These are phyloP conservation scores for Leptomonas seymouri DNA, from an alignment of 208 protist species.

Conservation along the genomic window DNA sequence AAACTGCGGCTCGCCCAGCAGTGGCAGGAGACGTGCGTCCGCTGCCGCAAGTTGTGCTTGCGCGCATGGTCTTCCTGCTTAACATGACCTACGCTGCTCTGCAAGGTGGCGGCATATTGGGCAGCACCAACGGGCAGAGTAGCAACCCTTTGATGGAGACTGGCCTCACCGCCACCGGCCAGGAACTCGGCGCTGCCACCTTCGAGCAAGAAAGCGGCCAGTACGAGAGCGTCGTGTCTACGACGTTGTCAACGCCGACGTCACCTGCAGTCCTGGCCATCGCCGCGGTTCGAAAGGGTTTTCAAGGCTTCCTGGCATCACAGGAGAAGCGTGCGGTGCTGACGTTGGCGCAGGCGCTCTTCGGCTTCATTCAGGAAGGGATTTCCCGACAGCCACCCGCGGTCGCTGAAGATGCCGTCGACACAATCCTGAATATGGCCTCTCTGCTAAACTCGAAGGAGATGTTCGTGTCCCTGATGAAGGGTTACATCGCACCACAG, in stretches of 20 bases:
- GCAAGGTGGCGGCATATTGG: neutral
- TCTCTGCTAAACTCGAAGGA: constrained; percentile 65
- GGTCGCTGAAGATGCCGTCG: constrained; percentile 38
- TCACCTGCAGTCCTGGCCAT: constrained; percentile 33
- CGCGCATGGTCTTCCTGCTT: constrained; percentile 38
- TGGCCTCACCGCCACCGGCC: constrained; percentile 21
- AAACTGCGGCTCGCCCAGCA: neutral
- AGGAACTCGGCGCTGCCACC: constrained; percentile 16
- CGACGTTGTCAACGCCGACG: constrained; percentile 25
- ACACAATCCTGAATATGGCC: constrained; percentile 75
- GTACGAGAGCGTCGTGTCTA: constrained; percentile 26
- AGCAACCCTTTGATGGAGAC: constrained; percentile 29
- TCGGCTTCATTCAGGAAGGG: constrained; percentile 37
- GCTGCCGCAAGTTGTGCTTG: constrained; percentile 34
- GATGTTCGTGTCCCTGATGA: constrained; percentile 60
- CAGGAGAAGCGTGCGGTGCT: constrained; percentile 46
- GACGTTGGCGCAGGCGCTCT: constrained; percentile 63
- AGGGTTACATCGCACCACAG: constrained; percentile 51
- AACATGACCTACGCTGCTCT: constrained; percentile 44
- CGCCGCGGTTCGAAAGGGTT: constrained; percentile 47
- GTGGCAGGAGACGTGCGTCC: constrained; percentile 13
- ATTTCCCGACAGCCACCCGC: constrained; percentile 14
- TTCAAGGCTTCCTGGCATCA: constrained; percentile 58
- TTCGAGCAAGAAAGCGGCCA: constrained; percentile 32
- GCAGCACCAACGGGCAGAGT: constrained; percentile 2